A percentile compares a stretch with the other conserved stretches of the same genome.
These are phyloP conservation scores for Phytophthora syringae DNA, from an alignment of 352 stramenopile species.

Conservation along the genomic window DNA sequence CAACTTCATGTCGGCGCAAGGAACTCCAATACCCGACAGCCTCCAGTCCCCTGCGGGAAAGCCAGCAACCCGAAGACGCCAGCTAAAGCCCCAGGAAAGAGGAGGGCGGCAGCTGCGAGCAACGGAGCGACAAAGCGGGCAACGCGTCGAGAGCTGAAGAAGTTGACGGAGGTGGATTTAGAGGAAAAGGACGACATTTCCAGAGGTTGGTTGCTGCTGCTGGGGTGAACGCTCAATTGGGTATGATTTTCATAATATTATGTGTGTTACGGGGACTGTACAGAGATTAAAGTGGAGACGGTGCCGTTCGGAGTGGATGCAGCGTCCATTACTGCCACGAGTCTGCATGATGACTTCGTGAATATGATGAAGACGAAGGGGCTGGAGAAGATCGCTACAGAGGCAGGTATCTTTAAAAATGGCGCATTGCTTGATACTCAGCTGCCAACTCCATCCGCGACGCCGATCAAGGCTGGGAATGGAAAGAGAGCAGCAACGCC, in stretches of 20 bases:
- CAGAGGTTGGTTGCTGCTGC: conserved; percentile 28
- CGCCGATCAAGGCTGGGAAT: conserved; percentile 14
- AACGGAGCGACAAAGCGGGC: conserved; percentile 52
- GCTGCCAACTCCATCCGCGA: conserved; percentile 22
- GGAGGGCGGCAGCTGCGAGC: conserved; percentile 28
- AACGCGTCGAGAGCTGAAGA: conserved; percentile 82
- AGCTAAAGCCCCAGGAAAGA: conserved; percentile 51
- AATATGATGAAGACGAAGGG: conserved; percentile 88
- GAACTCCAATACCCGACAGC: conserved; percentile 33
- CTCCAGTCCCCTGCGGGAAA: conserved; percentile 46
- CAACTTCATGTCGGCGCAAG: conserved; percentile 40
- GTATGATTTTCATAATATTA: not conserved
- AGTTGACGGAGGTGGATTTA: conserved; percentile 75
- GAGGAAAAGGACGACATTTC: conserved; percentile 73
- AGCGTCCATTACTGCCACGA: conserved; percentile 60
- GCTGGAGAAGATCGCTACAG: conserved; percentile 84
- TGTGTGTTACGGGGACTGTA: not conserved
- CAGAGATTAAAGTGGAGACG: conserved; percentile 27
- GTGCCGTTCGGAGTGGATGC: conserved; percentile 53
- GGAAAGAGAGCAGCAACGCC: conserved; percentile 25
- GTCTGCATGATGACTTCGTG: conserved; percentile 88
- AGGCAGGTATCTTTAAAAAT: conserved; percentile 78
- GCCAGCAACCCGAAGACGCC: conserved; percentile 50
- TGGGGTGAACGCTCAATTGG: not conserved
- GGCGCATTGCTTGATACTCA: conserved; percentile 70